Percentiles rank a stretch among this genome's conserved stretches.
Evolutionary conservation across 768 basidiomycete genomes (phyloP).

Genomic region (Amanita phalloides): DNA sequence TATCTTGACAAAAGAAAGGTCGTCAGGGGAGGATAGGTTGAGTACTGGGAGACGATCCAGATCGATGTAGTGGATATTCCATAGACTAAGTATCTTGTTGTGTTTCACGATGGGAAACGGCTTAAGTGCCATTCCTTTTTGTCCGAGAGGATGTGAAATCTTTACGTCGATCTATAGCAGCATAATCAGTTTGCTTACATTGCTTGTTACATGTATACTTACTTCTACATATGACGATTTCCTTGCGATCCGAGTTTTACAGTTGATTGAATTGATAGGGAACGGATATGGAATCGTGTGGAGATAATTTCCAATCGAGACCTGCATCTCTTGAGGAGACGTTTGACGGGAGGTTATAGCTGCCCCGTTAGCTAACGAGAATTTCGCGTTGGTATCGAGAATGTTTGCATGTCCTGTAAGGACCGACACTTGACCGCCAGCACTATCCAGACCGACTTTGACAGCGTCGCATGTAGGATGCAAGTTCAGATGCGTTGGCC

Average conservation of each 20-base stretch:
- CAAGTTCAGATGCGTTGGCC: not conserved
- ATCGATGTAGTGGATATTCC: conserved; percentile 25
- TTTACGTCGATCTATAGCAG: conserved; percentile 18
- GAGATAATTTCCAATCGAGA: conserved; percentile 16
- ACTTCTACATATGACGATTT: conserved; percentile 43
- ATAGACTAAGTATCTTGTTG: conserved; percentile 7
- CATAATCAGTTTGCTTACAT: conserved; percentile 9
- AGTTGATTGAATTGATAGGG: conserved; percentile 25
- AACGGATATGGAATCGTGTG: conserved; percentile 29
- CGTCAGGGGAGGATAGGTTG: conserved; percentile 4
- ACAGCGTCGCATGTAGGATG: not conserved
- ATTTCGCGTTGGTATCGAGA: conserved; percentile 9
- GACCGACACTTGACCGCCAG: conserved; percentile 3
- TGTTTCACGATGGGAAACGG: conserved; percentile 18
- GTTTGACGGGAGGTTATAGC: conserved; percentile 15
- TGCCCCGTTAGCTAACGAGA: conserved; percentile 13
- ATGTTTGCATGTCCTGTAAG: conserved; percentile 15
- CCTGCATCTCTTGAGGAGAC: conserved; percentile 21
- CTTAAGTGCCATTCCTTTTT: conserved; percentile 12
- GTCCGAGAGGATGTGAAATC: conserved; percentile 9
- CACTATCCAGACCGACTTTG: not conserved
- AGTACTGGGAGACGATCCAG: conserved; percentile 16
- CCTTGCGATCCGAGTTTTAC: conserved; percentile 37
- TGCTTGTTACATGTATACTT: conserved; percentile 14
- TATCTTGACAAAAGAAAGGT: conserved; percentile 7